These are phyloP conservation scores for Diaporthe australafricana DNA, from an alignment of 2,329 filamentous ascomycete genomes.

Conservation along the genomic window DNA sequence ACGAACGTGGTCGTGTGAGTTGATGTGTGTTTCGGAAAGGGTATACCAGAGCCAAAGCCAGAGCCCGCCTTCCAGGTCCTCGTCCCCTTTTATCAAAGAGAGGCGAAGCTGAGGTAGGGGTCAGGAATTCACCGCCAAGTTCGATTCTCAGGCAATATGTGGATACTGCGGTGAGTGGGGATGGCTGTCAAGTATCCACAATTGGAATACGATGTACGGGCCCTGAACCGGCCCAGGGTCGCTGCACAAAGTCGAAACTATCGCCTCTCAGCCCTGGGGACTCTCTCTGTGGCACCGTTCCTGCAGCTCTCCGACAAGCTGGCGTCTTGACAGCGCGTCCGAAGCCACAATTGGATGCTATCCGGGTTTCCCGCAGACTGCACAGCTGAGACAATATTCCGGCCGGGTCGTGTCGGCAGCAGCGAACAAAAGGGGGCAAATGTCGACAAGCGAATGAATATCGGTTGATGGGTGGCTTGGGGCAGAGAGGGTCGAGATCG, in stretches of 20 bases:
- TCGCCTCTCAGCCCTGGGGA: slow-evolving; percentile 17
- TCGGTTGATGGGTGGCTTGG: slow-evolving; percentile 24
- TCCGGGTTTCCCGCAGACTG: background rate
- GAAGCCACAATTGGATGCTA: slow-evolving; percentile 15
- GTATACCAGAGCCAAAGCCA: background rate
- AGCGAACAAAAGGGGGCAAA: slow-evolving; percentile 17
- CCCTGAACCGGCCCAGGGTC: slow-evolving; percentile 10
- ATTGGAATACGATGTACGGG: slow-evolving; percentile 36
- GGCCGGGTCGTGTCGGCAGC: background rate
- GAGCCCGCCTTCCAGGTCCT: slow-evolving; percentile 4
- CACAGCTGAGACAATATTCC: background rate
- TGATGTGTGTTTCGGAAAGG: slow-evolving; percentile 5
- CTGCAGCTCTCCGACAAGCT: slow-evolving; percentile 24
- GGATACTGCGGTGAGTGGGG: slow-evolving; percentile 35
- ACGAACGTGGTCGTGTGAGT: slow-evolving; percentile 33
- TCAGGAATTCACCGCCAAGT: slow-evolving; percentile 37
- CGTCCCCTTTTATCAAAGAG: slow-evolving; percentile 35
- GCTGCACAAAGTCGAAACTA: slow-evolving; percentile 13
- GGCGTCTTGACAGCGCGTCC: slow-evolving; percentile 10
- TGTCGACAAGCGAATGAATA: slow-evolving; percentile 23
- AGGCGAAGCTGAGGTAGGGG: slow-evolving; percentile 32
- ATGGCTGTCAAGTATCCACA: slow-evolving; percentile 33
- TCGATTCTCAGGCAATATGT: slow-evolving; percentile 38
- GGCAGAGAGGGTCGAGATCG: slow-evolving; percentile 19
- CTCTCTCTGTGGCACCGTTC: slow-evolving; percentile 20